Evolutionary conservation across 2,329 filamentous ascomycete genomes (phyloP).

Genomic region (Cytospora paraplurivora): DNA sequence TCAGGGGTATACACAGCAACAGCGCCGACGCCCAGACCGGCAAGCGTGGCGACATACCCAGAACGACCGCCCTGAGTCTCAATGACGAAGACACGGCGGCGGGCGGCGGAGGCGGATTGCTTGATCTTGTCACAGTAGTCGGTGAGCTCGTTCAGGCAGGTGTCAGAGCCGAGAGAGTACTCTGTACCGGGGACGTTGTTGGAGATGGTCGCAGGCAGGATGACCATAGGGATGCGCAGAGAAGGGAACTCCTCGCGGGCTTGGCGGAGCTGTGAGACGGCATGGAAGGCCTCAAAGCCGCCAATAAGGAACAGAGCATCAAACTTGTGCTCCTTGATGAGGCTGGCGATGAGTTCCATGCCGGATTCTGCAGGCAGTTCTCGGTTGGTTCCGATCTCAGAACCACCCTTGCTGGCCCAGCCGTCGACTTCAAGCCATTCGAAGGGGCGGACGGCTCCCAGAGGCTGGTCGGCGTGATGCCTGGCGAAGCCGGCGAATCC

Average conservation of each 20-base stretch:
- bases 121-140: conserved; percentile 97
- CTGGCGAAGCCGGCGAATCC: conserved; percentile 92
- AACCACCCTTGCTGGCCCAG: conserved; percentile 96
- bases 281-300: conserved; percentile 95
- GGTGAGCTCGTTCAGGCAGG: conserved; percentile 92
- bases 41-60: conserved; percentile 89
- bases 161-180: conserved; percentile 95
- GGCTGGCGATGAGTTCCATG: conserved; percentile 77
- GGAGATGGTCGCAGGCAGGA: conserved; percentile 94
- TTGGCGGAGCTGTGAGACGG: conserved; percentile 82
- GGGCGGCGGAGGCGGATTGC: conserved; percentile 91
- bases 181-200: conserved; percentile 99
- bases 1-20: conserved; percentile 95
- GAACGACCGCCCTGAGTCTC: conserved; percentile 96
- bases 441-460: conserved; percentile 82
- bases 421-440: conserved; percentile 91
- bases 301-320: conserved; percentile 91
- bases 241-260: conserved; percentile 76
- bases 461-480: conserved; percentile 81
- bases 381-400: conserved; percentile 96
- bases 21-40: conserved; percentile 88
- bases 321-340: conserved; percentile 84
- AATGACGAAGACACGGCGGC: conserved; percentile 93
- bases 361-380: conserved; percentile 85
- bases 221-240: conserved; percentile 88